Conservation (phyloP, 2,329 filamentous ascomycete species). For the Nemania diffusa region DNA sequence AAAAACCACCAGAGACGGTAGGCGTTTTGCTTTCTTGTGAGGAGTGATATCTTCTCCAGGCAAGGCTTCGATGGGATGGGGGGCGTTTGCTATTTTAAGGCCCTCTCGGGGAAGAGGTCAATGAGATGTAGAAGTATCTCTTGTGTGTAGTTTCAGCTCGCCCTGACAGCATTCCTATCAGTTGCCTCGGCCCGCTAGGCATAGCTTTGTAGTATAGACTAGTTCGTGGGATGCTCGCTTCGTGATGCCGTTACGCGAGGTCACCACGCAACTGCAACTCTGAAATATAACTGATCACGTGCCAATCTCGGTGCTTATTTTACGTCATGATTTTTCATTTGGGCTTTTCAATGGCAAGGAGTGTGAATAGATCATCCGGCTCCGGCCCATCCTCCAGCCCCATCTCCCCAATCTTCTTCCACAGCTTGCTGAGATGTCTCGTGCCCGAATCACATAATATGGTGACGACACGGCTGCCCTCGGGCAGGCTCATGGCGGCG, state of each 20-base stretch:
- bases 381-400: conserved; percentile 70
- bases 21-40: conserved; percentile 34
- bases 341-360: conserved; percentile 58
- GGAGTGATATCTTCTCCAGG: conserved; percentile 22
- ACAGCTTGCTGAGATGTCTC: conserved; percentile 85
- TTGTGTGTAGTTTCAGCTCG: conserved; percentile 20
- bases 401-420: conserved; percentile 76
- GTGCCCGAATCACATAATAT: conserved; percentile 87
- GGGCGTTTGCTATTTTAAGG: conserved; percentile 20
- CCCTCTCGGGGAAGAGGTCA: conserved; percentile 6
- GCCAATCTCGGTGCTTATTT: conserved; percentile 2
- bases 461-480: conserved; percentile 77
- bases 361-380: conserved; percentile 59
- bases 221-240: conserved; percentile 19
- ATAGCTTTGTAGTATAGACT: conserved; percentile 34
- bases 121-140: conserved; percentile 31
- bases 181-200: conserved; percentile 5
- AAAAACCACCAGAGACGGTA: conserved; percentile 15
- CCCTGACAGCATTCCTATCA: conserved; percentile 12
- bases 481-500: conserved; percentile 70
- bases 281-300: conserved; percentile 27
- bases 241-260: conserved; percentile 17
- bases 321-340: conserved; percentile 23
- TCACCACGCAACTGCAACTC: conserved; percentile 16
- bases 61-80: conserved; percentile 31